Conservation (phyloP, 257 asterid species). For the Solanum verrucosum region DNA sequence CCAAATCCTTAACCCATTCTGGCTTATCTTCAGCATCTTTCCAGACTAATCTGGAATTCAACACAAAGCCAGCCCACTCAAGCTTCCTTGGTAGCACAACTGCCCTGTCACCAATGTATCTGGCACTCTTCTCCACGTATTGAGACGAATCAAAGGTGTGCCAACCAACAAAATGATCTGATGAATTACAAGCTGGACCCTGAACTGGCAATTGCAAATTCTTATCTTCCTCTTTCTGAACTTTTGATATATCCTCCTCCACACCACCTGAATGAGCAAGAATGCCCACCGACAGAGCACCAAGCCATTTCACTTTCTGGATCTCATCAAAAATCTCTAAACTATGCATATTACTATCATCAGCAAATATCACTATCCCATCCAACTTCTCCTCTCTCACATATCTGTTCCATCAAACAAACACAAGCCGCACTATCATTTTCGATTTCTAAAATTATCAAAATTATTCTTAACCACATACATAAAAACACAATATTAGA, state of each 20-base stretch:
- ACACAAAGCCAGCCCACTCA: slow-evolving; percentile 92
- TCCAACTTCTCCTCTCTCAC: slow-evolving; percentile 69
- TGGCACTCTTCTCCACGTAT: slow-evolving; percentile 50
- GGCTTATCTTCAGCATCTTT: slow-evolving; percentile 61
- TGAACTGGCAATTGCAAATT: slow-evolving; percentile 59
- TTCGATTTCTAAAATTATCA: neutral
- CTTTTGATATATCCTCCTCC: slow-evolving; percentile 26
- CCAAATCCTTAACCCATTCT: slow-evolving; percentile 72
- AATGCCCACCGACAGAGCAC: slow-evolving; percentile 81
- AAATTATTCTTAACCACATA: neutral
- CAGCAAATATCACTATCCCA: slow-evolving; percentile 87
- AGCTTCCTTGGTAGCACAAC: slow-evolving; percentile 76
- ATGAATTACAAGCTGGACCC: slow-evolving; percentile 92
- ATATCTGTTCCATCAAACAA: slow-evolving; percentile 34
- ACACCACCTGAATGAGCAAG: slow-evolving; percentile 61
- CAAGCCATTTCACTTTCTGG: slow-evolving; percentile 86
- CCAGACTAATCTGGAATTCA: slow-evolving; percentile 86
- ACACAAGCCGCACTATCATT: neutral
- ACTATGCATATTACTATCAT: slow-evolving; percentile 95
- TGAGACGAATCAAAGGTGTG: slow-evolving; percentile 52
- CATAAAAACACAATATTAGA: neutral
- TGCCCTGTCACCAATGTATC: slow-evolving; percentile 76
- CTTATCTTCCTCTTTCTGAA: slow-evolving; percentile 36
- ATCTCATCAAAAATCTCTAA: slow-evolving; percentile 92
- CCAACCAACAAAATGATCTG: slow-evolving; percentile 81